Evolutionary conservation across 2,329 filamentous ascomycete genomes (phyloP).

Genomic region (Moelleriella libera): DNA sequence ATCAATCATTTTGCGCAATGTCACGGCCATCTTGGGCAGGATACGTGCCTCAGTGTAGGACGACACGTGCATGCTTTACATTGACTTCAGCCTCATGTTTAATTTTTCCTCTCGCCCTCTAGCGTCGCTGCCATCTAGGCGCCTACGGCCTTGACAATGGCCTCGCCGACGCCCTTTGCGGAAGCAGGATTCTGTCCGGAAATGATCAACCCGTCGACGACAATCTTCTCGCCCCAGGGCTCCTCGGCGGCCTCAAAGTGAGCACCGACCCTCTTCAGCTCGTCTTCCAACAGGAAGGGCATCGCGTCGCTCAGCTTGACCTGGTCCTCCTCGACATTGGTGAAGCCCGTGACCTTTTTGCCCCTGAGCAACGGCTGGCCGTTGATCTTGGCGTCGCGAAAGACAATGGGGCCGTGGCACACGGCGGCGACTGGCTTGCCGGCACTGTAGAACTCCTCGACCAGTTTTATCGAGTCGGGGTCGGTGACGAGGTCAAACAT

Average conservation of each 20-base stretch:
- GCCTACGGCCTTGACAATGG: conserved; percentile 30
- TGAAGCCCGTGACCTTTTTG: conserved; percentile 46
- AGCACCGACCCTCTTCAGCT: conserved; percentile 36
- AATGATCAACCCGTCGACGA: conserved; percentile 36
- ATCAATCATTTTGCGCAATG: no score
- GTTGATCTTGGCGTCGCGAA: conserved; percentile 41
- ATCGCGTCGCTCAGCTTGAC: conserved; percentile 33
- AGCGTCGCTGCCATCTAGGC: conserved; percentile 2
- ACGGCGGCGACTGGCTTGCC: conserved; percentile 52
- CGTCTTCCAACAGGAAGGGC: conserved; percentile 45
- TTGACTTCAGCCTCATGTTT: not conserved
- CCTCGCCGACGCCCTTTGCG: conserved; percentile 35
- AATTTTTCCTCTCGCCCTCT: not conserved
- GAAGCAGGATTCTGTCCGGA: conserved; percentile 45
- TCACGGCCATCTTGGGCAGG: no score
- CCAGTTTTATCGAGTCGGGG: conserved; percentile 40
- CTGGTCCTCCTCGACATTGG: conserved; percentile 41
- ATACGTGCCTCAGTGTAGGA: no score
- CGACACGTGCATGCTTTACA: not conserved
- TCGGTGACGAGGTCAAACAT: conserved; percentile 54
- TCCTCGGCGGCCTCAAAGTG: conserved; percentile 40
- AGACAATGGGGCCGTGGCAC: conserved; percentile 53
- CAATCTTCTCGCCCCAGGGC: conserved; percentile 33
- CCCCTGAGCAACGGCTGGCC: conserved; percentile 41
- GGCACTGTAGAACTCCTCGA: conserved; percentile 45